phyloP scores from a whole-genome alignment of 116 monocot species.

The Papilionanthe hybrid region DNA sequence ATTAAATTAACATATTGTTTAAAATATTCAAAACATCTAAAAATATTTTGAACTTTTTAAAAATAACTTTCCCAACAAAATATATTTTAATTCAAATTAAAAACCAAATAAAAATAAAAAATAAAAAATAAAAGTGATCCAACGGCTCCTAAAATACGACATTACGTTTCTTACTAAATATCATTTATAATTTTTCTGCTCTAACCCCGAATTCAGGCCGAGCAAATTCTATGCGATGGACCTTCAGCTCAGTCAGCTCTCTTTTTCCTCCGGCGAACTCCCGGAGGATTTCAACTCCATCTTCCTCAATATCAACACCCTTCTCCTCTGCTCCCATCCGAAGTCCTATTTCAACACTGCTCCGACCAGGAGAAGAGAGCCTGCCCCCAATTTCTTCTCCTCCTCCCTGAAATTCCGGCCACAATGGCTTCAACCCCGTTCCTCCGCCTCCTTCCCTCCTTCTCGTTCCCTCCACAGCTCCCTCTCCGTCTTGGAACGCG shows the following conservation, averaged over 20 bases:
- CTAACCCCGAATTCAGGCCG: too few species aligned
- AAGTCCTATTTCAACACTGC: background rate
- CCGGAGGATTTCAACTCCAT: slow-evolving; percentile 20
- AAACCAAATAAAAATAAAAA: too few species aligned
- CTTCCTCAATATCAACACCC: slow-evolving; percentile 27
- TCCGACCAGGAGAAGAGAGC: background rate
- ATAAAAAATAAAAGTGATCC: too few species aligned
- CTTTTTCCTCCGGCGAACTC: background rate
- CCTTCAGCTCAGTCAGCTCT: background rate
- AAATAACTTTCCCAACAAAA: too few species aligned
- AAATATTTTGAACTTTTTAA: too few species aligned
- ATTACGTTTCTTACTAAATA: too few species aligned
- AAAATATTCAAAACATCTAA: too few species aligned
- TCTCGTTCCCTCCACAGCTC: slow-evolving; percentile 14
- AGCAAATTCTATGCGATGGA: slow-evolving; percentile 4
- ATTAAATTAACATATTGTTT: too few species aligned
- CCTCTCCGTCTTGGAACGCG: slow-evolving; percentile 52
- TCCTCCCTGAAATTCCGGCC: background rate
- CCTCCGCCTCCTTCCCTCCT: slow-evolving; percentile 15
- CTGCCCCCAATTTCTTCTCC: background rate
- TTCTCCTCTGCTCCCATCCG: slow-evolving; percentile 19
- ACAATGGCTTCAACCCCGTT: background rate
- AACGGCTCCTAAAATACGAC: too few species aligned
- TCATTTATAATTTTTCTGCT: too few species aligned
- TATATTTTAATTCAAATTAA: too few species aligned